phyloP scores from a whole-genome alignment of 257 asterid genomes.

The Oldenlandia corymbosa region DNA sequence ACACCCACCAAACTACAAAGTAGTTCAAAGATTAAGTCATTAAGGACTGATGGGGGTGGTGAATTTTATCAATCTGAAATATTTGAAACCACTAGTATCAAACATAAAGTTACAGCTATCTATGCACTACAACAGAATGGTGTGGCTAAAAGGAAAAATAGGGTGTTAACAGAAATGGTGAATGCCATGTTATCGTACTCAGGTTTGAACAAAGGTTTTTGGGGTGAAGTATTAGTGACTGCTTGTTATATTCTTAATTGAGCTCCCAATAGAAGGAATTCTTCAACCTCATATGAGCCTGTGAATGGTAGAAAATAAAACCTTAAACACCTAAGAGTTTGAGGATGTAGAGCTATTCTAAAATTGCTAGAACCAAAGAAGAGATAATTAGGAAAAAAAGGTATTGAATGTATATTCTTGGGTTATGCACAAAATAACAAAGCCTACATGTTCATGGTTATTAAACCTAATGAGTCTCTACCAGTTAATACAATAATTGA shows the following conservation, averaged over 20 bases:
- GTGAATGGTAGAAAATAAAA: conserved; percentile 1
- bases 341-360: conserved; percentile 4
- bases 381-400: conserved; percentile 12
- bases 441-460: conserved; percentile 9
- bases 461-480: neutral
- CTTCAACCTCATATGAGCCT: neutral
- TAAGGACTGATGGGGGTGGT: too few relatives aligned
- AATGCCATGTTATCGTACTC: neutral
- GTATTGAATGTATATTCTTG: conserved; percentile 8
- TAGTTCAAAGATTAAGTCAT: too few relatives aligned
- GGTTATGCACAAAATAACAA: conserved; percentile 16
- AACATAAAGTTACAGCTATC: too few relatives aligned
- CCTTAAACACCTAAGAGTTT: conserved; percentile 2
- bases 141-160: too few relatives aligned
- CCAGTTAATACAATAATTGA: neutral
- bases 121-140: too few relatives aligned
- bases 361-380: neutral
- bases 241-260: neutral
- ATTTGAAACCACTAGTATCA: too few relatives aligned
- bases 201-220: neutral
- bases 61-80: too few relatives aligned
- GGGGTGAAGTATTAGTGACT: conserved; percentile 6
- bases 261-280: neutral
- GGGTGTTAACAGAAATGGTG: too few relatives aligned
- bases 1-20: too few relatives aligned